Percentiles rank a stretch among this genome's conserved stretches.
Evolutionary conservation across 1,284 basidiomycete genomes (phyloP).

Genomic region (Cutaneotrichosporon cutaneum): DNA sequence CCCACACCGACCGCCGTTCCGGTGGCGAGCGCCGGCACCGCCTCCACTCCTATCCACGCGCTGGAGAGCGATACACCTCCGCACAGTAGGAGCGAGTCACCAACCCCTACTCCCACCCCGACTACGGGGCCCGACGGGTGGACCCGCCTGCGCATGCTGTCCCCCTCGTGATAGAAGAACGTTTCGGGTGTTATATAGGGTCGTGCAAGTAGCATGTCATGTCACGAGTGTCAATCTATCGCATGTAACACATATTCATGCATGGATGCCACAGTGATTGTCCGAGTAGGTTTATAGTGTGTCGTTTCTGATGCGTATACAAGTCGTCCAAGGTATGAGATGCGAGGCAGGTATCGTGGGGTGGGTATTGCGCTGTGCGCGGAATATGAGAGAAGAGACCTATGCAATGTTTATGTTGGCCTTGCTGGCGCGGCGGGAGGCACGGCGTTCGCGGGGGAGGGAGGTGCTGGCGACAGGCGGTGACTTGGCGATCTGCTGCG

Average conservation of each 20-base stretch:
- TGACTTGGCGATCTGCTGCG: background rate
- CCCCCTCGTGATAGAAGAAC: background rate
- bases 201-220: background rate
- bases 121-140: background rate
- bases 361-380: too few species aligned
- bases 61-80: too few species aligned
- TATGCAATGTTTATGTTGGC: slow-evolving; percentile 12
- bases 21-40: too few species aligned
- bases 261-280: slow-evolving; percentile 2
- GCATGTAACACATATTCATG: background rate
- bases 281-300: background rate
- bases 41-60: too few species aligned
- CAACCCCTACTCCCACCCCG: too few species aligned
- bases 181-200: background rate
- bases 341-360: background rate
- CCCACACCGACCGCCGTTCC: too few species aligned
- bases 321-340: background rate
- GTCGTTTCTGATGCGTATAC: background rate
- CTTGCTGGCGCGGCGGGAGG: slow-evolving; percentile 1
- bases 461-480: background rate
- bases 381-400: background rate
- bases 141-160: background rate
- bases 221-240: background rate
- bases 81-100: too few species aligned
- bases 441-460: background rate